Evolutionary conservation across 805 yeast genomes (phyloP), one percentile per base, ranked within the genome.

Genomic region (Isabelozyma heimii): DNA sequence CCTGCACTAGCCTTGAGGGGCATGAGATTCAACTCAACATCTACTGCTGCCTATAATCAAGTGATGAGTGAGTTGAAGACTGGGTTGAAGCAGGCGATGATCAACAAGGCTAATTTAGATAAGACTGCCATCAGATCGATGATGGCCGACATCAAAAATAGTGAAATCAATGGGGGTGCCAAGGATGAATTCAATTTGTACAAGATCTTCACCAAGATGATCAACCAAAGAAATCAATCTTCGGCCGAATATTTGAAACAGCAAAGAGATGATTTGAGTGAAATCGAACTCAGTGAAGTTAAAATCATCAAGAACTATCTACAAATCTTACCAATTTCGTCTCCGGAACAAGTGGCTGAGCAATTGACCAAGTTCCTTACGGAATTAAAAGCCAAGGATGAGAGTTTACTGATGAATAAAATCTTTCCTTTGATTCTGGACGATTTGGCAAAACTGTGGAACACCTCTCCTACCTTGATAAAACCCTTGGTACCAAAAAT

Each of bases 211-310:
- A 47, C 39, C 16, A 80, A 78, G 47, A 62, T 81, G 54, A 66
- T 81, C 30, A 65, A 69, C 17, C 82, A 81, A 55, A 72, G 87
- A 52, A 57, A 54, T 26, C 81, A 80, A 49, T 76, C 85, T 0
- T 74, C 75, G 41, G 67, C 61, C 9, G 81, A 81, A 55, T 84
- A 76, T 56, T 44, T 55, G 10, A 62, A 65, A 14, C 77, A 78
- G 45, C 62, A 69, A 8, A 74, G 89, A 53, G 61, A 57, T 2
- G 88, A 84, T 51, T 64, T 83, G 50, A 84, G 76, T 1, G 77
- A 72, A n/a, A 75, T 73, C 47, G 89, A 84, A 63, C 55, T 61
- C 17, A 59, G 63, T 15, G 86, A 83, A 62, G 56, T 75, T 27
- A 62, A 52, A 0, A 59, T 81, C 33, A 71, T 84, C 40, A 54